Conservation (phyloP, 2,329 filamentous ascomycete genomes). For the Zelopaecilomyces penicillatus region DNA sequence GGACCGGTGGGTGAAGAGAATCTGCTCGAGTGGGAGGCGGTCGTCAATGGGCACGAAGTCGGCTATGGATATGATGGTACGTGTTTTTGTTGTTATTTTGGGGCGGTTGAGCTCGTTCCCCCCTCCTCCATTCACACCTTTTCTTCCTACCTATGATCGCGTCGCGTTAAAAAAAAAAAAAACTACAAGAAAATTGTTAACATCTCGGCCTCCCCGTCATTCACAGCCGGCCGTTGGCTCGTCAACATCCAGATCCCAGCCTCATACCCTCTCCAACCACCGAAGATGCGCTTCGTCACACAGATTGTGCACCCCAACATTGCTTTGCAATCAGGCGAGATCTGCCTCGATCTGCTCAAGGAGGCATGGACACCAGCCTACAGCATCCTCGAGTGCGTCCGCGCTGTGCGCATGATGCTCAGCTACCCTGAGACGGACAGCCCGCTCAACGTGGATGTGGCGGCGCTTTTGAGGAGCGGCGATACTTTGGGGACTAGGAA, state of each 20-base stretch:
- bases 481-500: conserved; percentile 60
- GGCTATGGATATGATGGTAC: conserved; percentile 49
- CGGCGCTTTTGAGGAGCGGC: conserved; percentile 58
- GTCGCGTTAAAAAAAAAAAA: background rate
- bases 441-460: conserved; percentile 72
- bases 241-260: conserved; percentile 68
- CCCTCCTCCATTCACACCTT: background rate
- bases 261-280: conserved; percentile 71
- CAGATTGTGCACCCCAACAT: conserved; percentile 80
- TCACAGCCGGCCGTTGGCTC: conserved; percentile 66
- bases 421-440: conserved; percentile 60
- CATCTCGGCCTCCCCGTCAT: background rate
- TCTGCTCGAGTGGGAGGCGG: conserved; percentile 49
- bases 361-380: conserved; percentile 80
- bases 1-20: conserved; percentile 46
- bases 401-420: conserved; percentile 60
- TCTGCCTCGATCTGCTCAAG: conserved; percentile 82
- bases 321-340: conserved; percentile 65
- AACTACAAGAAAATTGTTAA: background rate
- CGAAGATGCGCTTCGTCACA: conserved; percentile 73
- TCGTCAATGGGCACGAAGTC: conserved; percentile 50
- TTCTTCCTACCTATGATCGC: background rate
- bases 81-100: conserved; percentile 9
- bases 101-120: background rate
- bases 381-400: conserved; percentile 66